Percentiles rank a stretch among this genome's conserved stretches.
Conservation (phyloP, 371 early-diverging fungal species). For the Haplosporangium sp. region DNA sequence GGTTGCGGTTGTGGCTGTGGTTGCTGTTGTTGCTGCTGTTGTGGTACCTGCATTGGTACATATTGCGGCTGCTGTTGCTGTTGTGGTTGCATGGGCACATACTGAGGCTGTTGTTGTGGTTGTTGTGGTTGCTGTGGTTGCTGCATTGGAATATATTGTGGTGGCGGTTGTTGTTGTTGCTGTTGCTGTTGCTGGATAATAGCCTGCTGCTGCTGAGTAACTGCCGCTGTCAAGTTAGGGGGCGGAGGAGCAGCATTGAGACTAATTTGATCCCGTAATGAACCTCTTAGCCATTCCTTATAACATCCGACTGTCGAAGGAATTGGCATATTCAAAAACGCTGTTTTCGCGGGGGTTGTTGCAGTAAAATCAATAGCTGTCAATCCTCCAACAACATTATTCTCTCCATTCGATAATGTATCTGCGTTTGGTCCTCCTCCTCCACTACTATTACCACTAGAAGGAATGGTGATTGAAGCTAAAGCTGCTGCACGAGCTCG, state of each 20-base stretch:
- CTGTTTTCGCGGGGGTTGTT: conserved; percentile 58
- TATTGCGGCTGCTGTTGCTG: too few relatives aligned
- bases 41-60: too few relatives aligned
- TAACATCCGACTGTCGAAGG: conserved; percentile 63
- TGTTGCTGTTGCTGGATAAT: conserved; percentile 18
- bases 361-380: conserved; percentile 43
- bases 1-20: not conserved
- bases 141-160: conserved; percentile 10
- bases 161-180: conserved; percentile 13
- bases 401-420: conserved; percentile 5
- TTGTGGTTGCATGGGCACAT: too few relatives aligned
- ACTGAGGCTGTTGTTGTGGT: too few relatives aligned
- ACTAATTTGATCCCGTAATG: conserved; percentile 70
- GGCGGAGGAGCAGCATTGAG: conserved; percentile 21
- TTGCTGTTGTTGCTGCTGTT: not conserved
- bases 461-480: conserved; percentile 32
- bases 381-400: not conserved
- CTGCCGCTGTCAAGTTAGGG: conserved; percentile 9
- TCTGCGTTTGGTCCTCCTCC: not conserved
- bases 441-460: too few relatives aligned
- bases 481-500: conserved; percentile 38
- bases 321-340: conserved; percentile 61
- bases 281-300: conserved; percentile 73
- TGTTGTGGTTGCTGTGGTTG: too few relatives aligned
- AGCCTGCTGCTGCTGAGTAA: conserved; percentile 41